Conservation (phyloP, 345 rosid species). For the Conringia planisiliqua region DNA sequence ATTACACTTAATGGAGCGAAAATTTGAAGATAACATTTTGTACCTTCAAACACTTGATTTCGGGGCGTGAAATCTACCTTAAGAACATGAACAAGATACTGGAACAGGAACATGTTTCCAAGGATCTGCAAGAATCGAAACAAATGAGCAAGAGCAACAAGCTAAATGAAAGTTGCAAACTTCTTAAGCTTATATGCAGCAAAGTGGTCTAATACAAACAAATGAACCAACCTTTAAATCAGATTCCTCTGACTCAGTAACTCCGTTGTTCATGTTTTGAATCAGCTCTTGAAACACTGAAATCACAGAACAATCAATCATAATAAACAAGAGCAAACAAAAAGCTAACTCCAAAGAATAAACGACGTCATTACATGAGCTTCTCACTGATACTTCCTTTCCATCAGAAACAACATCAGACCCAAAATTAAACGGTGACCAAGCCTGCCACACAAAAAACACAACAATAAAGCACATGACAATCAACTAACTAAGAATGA, state of each 20-base stretch:
- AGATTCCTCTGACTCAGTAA: conserved; percentile 30
- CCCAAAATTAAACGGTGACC: conserved; percentile 61
- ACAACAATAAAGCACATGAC: not conserved
- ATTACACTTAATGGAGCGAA: not conserved
- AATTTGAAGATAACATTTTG: not conserved
- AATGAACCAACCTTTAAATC: conserved; percentile 47
- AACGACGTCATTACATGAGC: conserved; percentile 36
- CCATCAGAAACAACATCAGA: conserved; percentile 39
- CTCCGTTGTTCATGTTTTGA: conserved; percentile 43
- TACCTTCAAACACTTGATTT: conserved; percentile 51
- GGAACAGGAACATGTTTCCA: conserved; percentile 62
- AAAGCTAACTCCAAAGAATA: conserved; percentile 35
- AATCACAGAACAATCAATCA: conserved; percentile 12
- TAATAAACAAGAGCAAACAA: not conserved
- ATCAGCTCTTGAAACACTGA: conserved; percentile 65
- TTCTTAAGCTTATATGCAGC: not conserved
- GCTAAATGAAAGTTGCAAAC: not conserved
- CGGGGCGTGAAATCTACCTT: conserved; percentile 61
- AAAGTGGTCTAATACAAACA: not conserved
- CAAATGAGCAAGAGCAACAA: conserved; percentile 13
- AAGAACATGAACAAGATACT: conserved; percentile 68
- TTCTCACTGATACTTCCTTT: conserved; percentile 35
- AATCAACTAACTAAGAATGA: conserved; percentile 10
- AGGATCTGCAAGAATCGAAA: conserved; percentile 44
- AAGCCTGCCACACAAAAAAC: conserved; percentile 41